Conservation (phyloP, 1,139 yeast species). For the Ogataea hybrid region DNA sequence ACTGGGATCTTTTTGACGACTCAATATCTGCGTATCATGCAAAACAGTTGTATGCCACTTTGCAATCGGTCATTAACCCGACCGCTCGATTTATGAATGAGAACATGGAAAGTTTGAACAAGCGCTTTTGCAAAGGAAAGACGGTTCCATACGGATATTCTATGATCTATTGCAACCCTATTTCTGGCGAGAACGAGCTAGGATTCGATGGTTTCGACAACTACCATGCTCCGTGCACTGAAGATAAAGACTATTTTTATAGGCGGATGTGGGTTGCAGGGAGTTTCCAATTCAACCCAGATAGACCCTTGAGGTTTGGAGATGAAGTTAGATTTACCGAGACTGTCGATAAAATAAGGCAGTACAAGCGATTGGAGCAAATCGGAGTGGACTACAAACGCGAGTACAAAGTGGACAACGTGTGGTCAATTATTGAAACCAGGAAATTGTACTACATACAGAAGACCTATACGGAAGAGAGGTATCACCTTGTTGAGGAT, state of each 20-base stretch:
- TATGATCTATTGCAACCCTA: slow-evolving; percentile 60
- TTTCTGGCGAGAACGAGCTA: slow-evolving; percentile 45
- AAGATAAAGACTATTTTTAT: slow-evolving; percentile 35
- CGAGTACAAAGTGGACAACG: slow-evolving; percentile 17
- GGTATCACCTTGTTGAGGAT: slow-evolving; percentile 1
- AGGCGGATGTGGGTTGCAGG: slow-evolving; percentile 89
- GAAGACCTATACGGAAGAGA: slow-evolving; percentile 19
- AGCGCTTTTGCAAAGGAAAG: slow-evolving; percentile 23
- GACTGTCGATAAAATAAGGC: slow-evolving; percentile 24
- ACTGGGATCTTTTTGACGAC: slow-evolving; percentile 28
- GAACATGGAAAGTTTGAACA: slow-evolving; percentile 10
- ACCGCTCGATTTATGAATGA: slow-evolving; percentile 15
- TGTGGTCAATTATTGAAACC: slow-evolving; percentile 30
- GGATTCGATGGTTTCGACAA: slow-evolving; percentile 81
- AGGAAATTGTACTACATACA: slow-evolving; percentile 37
- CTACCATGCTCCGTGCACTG: slow-evolving; percentile 62
- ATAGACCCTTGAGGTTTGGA: slow-evolving; percentile 37
- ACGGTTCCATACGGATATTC: slow-evolving; percentile 56
- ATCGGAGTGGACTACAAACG: slow-evolving; percentile 28
- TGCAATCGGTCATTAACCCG: slow-evolving; percentile 25
- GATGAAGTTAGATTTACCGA: slow-evolving; percentile 45
- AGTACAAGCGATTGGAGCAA: slow-evolving; percentile 13
- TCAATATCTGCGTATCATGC: slow-evolving; percentile 26
- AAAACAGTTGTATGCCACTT: slow-evolving; percentile 26
- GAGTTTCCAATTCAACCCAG: slow-evolving; percentile 39